Base-by-base conservation (phyloP, 257 asterid species). In the Vinca minor region DNA sequence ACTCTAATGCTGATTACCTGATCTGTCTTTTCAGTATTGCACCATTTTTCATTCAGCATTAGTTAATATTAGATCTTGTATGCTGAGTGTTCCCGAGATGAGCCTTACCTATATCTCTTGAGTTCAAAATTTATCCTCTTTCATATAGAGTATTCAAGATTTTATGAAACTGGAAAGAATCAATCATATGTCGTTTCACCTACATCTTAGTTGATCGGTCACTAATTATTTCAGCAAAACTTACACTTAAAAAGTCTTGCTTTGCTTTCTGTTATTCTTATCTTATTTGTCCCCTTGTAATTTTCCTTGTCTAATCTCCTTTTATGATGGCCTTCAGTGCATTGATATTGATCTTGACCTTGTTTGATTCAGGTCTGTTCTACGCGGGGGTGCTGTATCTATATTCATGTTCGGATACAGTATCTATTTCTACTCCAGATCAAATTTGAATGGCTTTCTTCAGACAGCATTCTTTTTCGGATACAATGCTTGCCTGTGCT, bases 331-430 rank as follows among this genome's bases (percentile, higher is more conserved):
- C 17, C 61, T 34, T 46, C 18, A 5, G 21, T 15, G 34, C 59
- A 29, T 21, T 39, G 56, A 49, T 57, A 54, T 62, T 63, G 13
- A 41, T 34, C 39, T 10, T 57, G 35, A 60, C 34, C 62, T 57
- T 67, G 36, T 34, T 71, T 52, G 72, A 23, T 72, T 70, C 94
- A 91, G 96, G 86, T 86, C 96, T 36, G 55, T 91, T 2, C 60
- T 85, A 52, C 79, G 93, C 0, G 95, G 98, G 1, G 95, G 98
- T n/a, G 80, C 96, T 28, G 80, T 88, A 2, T 86, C 91, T 23
- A 58, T 84, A 57, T 85, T 83, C 41, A 92, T 89, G 93, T 83
- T 85, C 53, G 73, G 62, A 38, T 78, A 88, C 71, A 75, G 87
- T 68, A 47, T 82, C 60, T 79, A 72, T 73, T 92, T 82, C 74